Evolutionary conservation across 1,284 basidiomycete genomes (phyloP).

Genomic region (Puccinia polysora): DNA sequence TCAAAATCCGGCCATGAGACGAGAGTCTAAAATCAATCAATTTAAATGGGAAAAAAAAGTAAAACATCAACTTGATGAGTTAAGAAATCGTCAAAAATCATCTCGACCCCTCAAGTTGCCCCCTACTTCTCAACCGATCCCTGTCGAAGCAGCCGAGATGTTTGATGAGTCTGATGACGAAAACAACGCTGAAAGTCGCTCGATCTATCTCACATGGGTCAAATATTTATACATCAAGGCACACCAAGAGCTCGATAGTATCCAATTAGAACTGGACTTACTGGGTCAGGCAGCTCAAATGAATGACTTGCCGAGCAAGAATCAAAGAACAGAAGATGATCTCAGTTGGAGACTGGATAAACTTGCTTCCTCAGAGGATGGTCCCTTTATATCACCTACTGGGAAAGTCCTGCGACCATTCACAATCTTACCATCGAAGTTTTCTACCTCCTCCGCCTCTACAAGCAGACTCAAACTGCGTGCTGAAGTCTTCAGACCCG

Average conservation of each 20-base stretch:
- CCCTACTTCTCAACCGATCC: neutral
- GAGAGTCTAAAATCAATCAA: constrained; percentile 82
- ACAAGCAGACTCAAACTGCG: constrained; percentile 63
- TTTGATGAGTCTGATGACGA: constrained; percentile 60
- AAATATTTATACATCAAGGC: constrained; percentile 69
- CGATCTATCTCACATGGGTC: constrained; percentile 66
- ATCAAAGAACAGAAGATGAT: constrained; percentile 52
- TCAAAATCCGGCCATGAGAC: constrained; percentile 63
- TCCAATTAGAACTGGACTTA: constrained; percentile 70
- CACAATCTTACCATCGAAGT: constrained; percentile 74
- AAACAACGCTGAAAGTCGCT: constrained; percentile 63
- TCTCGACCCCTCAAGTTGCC: neutral
- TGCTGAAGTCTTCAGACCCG: constrained; percentile 75
- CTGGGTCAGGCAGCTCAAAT: constrained; percentile 55
- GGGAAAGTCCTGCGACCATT: constrained; percentile 65
- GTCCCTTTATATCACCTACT: constrained; percentile 42
- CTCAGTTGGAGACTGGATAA: constrained; percentile 73
- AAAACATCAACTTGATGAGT: constrained; percentile 61
- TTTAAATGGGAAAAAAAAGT: constrained; percentile 78
- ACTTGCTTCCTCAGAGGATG: constrained; percentile 42
- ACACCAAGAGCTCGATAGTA: constrained; percentile 64
- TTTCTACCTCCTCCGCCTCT: constrained; percentile 29
- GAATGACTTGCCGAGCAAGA: constrained; percentile 47
- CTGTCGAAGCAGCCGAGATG: neutral
- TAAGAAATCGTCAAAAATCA: constrained; percentile 3